Percentiles rank a stretch among this genome's conserved stretches.
Conservation (phyloP, 2,329 filamentous ascomycete genomes). For the Aspergillus japonicus region DNA sequence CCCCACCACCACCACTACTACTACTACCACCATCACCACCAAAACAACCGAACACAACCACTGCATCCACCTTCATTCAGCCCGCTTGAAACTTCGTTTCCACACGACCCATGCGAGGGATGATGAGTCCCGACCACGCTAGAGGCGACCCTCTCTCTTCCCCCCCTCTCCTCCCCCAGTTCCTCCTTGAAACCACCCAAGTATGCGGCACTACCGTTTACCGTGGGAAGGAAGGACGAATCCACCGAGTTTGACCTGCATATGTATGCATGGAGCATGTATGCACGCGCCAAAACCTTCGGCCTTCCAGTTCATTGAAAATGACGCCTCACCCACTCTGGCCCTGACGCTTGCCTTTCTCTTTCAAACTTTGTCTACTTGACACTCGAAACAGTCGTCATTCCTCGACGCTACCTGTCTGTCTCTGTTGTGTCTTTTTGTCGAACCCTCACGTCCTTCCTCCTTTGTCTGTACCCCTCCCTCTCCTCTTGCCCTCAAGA, state of each 20-base stretch:
- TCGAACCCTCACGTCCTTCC: background rate
- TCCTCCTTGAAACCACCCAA: constrained; percentile 23
- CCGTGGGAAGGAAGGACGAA: constrained; percentile 6
- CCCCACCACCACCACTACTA: background rate
- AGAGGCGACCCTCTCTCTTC: constrained; percentile 10
- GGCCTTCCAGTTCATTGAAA: constrained; percentile 22
- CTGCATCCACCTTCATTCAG: background rate
- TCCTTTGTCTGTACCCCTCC: background rate
- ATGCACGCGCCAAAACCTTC: constrained; percentile 10
- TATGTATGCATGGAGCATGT: constrained; percentile 13
- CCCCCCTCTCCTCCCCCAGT: background rate
- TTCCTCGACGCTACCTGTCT: constrained; percentile 3
- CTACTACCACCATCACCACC: constrained; percentile 2
- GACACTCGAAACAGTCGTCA: constrained; percentile 5
- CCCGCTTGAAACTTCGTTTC: constrained; percentile 8
- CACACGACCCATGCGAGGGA: constrained; percentile 20
- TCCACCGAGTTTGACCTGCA: constrained; percentile 18
- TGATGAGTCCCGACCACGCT: constrained; percentile 9
- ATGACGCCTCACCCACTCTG: constrained; percentile 24
- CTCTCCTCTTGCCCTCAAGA: background rate
- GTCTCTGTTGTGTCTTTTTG: background rate
- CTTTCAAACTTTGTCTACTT: constrained; percentile 6
- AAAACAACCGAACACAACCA: background rate
- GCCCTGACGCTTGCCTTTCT: constrained; percentile 9
- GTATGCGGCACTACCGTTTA: constrained; percentile 23